Evolutionary conservation across 1,284 basidiomycete species (phyloP), one percentile per base, ranked within the genome.

Genomic region (Boletus semigastroideus): DNA sequence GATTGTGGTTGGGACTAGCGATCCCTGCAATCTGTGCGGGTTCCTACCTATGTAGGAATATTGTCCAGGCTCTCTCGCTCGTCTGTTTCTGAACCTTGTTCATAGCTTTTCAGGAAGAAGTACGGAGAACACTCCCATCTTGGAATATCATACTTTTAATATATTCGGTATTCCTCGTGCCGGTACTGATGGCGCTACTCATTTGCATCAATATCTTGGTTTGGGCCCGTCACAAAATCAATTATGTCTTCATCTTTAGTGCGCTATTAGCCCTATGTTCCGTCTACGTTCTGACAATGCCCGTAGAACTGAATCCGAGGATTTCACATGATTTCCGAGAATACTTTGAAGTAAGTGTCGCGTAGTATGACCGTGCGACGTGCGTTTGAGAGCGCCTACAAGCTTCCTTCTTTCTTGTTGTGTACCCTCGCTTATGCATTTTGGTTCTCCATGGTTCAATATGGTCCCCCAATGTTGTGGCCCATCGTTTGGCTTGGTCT

Each of bases 201-300:
- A 83, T 98, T 42, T 90, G 90, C 25, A 54, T 91, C 39, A 96
- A 98, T 66, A 61, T 98, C 11, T 62, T 85, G 16, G 87, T 87
- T 0, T 98, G 92, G 90, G 78, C 84, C 0, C 69, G 72, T 2
- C 77, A 84, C 5, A 77, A 90, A 42, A 92, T 97, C 64, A 97
- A 96, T 67, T 94, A 94, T 57, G 79, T 84, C 19, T 96, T 98
- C 68, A 95, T 98, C 48, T 95, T 98, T 61, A 85, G 88, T 90
- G 52, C 48, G 77, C 63, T 22, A 20, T 20, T 25, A 14, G 22
- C 13, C 41, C 17, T 9, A 25, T 22, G 0, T n/a, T 25, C 20
- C 11, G 3, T 36, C 38, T 14, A 7, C 10, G 40, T 12, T 31
- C 41, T 57, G 27, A 56, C 17, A 33, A 31, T 39, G 20, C 41